Percentiles rank a stretch among this genome's conserved stretches.
Evolutionary conservation across 1,139 yeast genomes (phyloP).

Genomic region (Geotrichum reessii): DNA sequence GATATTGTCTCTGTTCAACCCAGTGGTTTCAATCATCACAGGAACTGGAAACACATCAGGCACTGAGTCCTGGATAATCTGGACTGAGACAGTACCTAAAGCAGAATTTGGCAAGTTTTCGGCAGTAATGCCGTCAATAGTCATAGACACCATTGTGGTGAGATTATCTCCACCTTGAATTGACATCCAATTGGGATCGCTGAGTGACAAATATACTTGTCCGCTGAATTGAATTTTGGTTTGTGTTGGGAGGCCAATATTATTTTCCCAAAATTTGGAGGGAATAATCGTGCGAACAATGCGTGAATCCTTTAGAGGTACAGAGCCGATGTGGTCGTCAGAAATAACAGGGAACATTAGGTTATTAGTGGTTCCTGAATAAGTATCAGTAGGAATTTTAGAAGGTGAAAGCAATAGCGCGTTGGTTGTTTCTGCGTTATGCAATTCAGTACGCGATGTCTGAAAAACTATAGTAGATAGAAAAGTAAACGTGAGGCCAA

Average conservation of each 20-base stretch:
- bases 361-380: neutral
- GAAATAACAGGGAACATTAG: slow-evolving; percentile 8
- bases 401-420: neutral
- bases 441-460: slow-evolving; percentile 11
- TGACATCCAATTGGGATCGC: slow-evolving; percentile 17
- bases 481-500: slow-evolving; percentile 11
- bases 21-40: neutral
- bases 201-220: slow-evolving; percentile 8
- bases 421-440: neutral
- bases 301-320: neutral
- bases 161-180: slow-evolving; percentile 6
- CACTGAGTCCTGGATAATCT: slow-evolving; percentile 10
- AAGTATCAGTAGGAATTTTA: neutral
- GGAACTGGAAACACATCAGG: slow-evolving; percentile 17
- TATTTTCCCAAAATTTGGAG: slow-evolving; percentile 1
- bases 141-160: slow-evolving; percentile 10
- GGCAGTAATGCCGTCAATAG: slow-evolving; percentile 14
- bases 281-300: neutral
- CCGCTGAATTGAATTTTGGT: slow-evolving; percentile 12
- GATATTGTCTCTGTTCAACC: slow-evolving; percentile 5
- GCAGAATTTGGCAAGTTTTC: slow-evolving; percentile 8
- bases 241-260: neutral
- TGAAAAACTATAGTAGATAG: slow-evolving; percentile 17
- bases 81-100: slow-evolving; percentile 13
- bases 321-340: slow-evolving; percentile 9